Conservation (phyloP, 78 protist species). For the Parvularia atlantis region DNA sequence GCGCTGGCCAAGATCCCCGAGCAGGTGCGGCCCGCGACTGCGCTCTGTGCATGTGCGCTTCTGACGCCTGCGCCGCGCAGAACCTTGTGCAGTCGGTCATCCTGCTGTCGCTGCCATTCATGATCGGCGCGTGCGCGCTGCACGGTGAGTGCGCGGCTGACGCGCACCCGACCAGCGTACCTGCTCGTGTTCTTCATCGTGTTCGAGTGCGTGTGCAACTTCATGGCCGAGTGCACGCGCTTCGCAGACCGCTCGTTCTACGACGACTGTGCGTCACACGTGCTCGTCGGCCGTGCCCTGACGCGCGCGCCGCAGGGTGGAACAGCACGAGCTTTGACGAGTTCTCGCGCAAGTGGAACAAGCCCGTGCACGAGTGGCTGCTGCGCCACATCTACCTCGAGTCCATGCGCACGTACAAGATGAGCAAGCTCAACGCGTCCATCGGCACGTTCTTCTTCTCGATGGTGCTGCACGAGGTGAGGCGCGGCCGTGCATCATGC, state of each 20-base stretch:
- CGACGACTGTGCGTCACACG: too few species aligned
- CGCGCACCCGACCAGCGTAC: constrained; percentile 3
- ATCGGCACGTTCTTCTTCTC: constrained; percentile 11
- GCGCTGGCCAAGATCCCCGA: too few species aligned
- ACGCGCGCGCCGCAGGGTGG: too few species aligned
- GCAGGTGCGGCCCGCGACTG: too few species aligned
- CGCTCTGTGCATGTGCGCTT: too few species aligned
- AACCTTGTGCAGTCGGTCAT: background rate
- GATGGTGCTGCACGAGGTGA: constrained; percentile 26
- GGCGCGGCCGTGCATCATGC: too few species aligned
- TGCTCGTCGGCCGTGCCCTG: too few species aligned
- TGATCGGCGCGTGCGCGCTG: constrained; percentile 5
- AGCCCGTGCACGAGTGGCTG: constrained; percentile 15
- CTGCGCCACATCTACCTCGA: constrained; percentile 14
- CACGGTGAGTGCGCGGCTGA: too few species aligned
- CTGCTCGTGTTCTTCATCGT: constrained; percentile 30
- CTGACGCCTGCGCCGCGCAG: background rate
- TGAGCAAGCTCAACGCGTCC: background rate
- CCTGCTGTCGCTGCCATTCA: background rate
- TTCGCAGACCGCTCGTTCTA: constrained; percentile 40
- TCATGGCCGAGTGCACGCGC: constrained; percentile 24
- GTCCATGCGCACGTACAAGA: background rate
- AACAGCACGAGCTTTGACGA: constrained; percentile 24
- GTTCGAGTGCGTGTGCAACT: constrained; percentile 22
- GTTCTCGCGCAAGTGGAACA: constrained; percentile 10